Percentiles rank a stretch among this genome's conserved stretches.
These are phyloP conservation scores for Inga oerstediana DNA, from an alignment of 306 rosid genomes.

Conservation along the genomic window DNA sequence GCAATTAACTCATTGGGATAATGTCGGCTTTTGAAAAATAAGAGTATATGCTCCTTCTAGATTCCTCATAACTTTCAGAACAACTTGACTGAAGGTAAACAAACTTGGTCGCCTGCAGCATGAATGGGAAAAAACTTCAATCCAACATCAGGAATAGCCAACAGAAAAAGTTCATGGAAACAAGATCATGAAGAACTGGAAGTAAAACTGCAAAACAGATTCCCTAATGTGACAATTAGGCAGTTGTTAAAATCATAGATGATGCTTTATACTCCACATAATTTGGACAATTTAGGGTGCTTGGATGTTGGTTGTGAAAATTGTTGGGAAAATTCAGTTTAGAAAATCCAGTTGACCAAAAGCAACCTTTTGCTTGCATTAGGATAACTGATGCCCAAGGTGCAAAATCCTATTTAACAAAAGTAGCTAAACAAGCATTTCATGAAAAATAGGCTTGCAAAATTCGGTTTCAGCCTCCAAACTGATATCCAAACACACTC, in stretches of 20 bases:
- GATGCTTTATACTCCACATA: too few species aligned
- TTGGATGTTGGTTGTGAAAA: too few species aligned
- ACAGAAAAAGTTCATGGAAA: slow-evolving; percentile 6
- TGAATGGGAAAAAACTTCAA: slow-evolving; percentile 34
- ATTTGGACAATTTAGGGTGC: too few species aligned
- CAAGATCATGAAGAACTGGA: background rate
- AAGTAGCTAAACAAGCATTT: background rate
- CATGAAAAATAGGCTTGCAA: background rate
- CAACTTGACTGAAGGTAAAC: slow-evolving; percentile 93
- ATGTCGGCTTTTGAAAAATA: slow-evolving; percentile 87
- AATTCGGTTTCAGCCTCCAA: background rate
- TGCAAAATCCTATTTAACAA: background rate
- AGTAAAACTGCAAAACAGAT: too few species aligned
- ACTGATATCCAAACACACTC: background rate
- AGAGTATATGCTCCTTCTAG: slow-evolving; percentile 84
- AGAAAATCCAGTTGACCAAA: background rate
- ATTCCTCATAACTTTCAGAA: slow-evolving; percentile 97
- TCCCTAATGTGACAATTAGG: too few species aligned
- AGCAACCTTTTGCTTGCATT: background rate
- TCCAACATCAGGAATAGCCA: slow-evolving; percentile 31
- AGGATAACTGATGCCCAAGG: background rate
- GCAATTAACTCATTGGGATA: slow-evolving; percentile 98
- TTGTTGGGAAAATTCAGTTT: background rate
- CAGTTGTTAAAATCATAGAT: too few species aligned
- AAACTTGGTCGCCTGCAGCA: slow-evolving; percentile 67